Percentiles rank a stretch among this genome's conserved stretches.
These are phyloP conservation scores for Wickerhamomyces hampshirensis DNA, from an alignment of 805 yeast genomes.

Conservation along the genomic window DNA sequence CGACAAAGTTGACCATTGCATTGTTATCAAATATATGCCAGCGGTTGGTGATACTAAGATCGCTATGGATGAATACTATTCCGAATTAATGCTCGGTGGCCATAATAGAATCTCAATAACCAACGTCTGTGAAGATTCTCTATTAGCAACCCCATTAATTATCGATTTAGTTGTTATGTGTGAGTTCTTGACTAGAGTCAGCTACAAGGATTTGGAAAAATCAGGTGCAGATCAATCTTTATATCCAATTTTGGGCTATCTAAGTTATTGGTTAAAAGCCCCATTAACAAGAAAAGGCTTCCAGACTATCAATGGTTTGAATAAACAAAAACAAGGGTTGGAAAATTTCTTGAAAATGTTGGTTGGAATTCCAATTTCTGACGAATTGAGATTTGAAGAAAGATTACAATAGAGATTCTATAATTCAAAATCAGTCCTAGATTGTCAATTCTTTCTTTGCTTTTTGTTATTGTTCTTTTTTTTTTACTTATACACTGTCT, in stretches of 20 bases:
- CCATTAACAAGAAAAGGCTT: slow-evolving; percentile 90
- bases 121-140: slow-evolving; percentile 94
- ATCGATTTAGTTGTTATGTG: slow-evolving; percentile 87
- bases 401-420: slow-evolving; percentile 40
- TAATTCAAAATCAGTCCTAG: too few species aligned
- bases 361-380: slow-evolving; percentile 84
- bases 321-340: slow-evolving; percentile 89
- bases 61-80: slow-evolving; percentile 97
- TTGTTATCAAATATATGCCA: slow-evolving; percentile 88
- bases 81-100: slow-evolving; percentile 96
- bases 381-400: slow-evolving; percentile 93
- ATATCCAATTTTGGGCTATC: slow-evolving; percentile 81
- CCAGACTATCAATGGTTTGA: slow-evolving; percentile 87
- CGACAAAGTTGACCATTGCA: slow-evolving; percentile 82
- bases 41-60: slow-evolving; percentile 97
- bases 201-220: slow-evolving; percentile 54
- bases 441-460: too few species aligned
- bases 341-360: slow-evolving; percentile 87
- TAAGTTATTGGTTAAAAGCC: slow-evolving; percentile 95
- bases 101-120: slow-evolving; percentile 92
- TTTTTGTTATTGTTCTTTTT: not conserved
- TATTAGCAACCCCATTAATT: slow-evolving; percentile 91
- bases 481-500: slow-evolving; percentile 4
- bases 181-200: slow-evolving; percentile 84
- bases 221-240: slow-evolving; percentile 37